Evolutionary conservation across 495 filamentous ascomycete genomes (phyloP).

Genomic region (Platismatia glauca): DNA sequence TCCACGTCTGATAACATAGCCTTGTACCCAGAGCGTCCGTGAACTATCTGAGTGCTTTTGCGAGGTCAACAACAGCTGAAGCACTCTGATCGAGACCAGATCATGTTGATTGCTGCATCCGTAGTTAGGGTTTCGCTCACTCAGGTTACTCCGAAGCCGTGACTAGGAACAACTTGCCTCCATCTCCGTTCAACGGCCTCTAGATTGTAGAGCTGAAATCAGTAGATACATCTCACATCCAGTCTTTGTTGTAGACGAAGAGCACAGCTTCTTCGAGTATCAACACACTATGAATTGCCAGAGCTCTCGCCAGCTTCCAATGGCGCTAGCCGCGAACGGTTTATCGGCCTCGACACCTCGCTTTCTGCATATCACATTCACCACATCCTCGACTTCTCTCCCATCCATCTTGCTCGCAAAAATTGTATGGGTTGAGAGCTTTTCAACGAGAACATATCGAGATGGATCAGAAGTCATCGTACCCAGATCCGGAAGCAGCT

Average conservation of each 20-base stretch:
- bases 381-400: not conserved
- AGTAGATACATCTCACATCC: not conserved
- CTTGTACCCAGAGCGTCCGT: not conserved
- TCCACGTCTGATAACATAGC: not conserved
- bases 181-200: slow-evolving; percentile 16
- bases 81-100: not conserved
- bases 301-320: slow-evolving; percentile 7
- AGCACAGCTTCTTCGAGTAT: not conserved
- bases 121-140: slow-evolving; percentile 5
- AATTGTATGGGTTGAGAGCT: not conserved
- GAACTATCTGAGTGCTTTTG: not conserved
- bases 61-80: not conserved
- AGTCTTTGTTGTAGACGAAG: not conserved
- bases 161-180: slow-evolving; percentile 22
- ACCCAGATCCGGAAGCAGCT: slow-evolving; percentile 7
- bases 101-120: not conserved
- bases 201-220: not conserved
- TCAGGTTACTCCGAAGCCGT: slow-evolving; percentile 22
- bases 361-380: slow-evolving; percentile 1
- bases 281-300: not conserved
- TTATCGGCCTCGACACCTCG: not conserved
- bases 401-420: not conserved
- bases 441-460: not conserved
- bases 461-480: slow-evolving; percentile 9
- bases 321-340: slow-evolving; percentile 12